Evolutionary conservation across 352 stramenopile species (phyloP).

Genomic region (Plasmopara halstedii): DNA sequence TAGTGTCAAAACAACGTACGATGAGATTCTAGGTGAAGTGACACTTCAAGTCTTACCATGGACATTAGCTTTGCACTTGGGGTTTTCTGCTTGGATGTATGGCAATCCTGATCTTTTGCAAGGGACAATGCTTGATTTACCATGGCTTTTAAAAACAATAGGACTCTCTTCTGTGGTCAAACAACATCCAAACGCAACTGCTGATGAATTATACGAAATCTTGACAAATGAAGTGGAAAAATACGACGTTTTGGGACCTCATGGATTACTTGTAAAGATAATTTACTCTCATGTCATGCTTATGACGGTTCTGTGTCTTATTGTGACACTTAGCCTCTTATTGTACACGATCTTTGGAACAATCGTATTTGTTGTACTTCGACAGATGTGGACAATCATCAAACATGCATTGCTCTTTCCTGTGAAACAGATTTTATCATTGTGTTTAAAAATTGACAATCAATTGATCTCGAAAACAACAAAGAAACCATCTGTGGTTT

Average conservation of each 20-base stretch:
- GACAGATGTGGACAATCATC: slow-evolving; percentile 9
- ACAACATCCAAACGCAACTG: slow-evolving; percentile 15
- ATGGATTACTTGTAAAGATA: slow-evolving; percentile 39
- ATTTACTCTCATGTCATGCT: slow-evolving; percentile 42
- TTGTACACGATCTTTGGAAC: slow-evolving; percentile 28
- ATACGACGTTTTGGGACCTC: slow-evolving; percentile 24
- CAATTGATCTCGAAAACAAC: slow-evolving; percentile 5
- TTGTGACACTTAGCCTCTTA: slow-evolving; percentile 20
- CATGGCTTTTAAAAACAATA: slow-evolving; percentile 21
- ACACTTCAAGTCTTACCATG: slow-evolving; percentile 33
- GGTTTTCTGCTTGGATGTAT: slow-evolving; percentile 47
- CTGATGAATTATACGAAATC: slow-evolving; percentile 24
- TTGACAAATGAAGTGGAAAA: slow-evolving; percentile 15
- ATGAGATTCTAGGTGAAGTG: slow-evolving; percentile 33
- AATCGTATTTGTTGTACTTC: slow-evolving; percentile 22
- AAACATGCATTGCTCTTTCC: slow-evolving; percentile 14
- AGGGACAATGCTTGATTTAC: slow-evolving; percentile 27
- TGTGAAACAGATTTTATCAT: slow-evolving; percentile 6
- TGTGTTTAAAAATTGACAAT: slow-evolving; percentile 6
- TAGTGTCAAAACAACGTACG: slow-evolving; percentile 41
- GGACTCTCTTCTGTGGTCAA: slow-evolving; percentile 17
- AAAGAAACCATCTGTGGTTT: slow-evolving; percentile 6
- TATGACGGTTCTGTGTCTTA: slow-evolving; percentile 36
- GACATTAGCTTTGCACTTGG: slow-evolving; percentile 41
- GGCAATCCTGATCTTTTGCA: slow-evolving; percentile 32